Conservation (phyloP, 2,329 filamentous ascomycete genomes). For the Ramularia collo-cygni region DNA sequence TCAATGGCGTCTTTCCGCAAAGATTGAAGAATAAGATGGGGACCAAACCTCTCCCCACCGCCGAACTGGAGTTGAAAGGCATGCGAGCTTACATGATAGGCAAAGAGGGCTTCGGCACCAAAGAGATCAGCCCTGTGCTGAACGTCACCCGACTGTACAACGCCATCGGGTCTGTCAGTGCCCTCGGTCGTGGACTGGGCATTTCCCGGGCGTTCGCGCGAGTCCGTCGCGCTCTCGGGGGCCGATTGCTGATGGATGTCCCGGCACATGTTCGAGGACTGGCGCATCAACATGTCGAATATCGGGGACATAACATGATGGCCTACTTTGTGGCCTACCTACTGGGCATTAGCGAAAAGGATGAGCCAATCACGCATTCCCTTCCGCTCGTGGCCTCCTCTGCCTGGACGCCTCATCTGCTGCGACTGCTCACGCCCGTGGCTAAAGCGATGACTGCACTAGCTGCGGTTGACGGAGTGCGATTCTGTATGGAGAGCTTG, state of each 20-base stretch:
- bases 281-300: conserved; percentile 49
- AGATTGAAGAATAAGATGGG: conserved; percentile 68
- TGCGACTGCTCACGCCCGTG: conserved; percentile 54
- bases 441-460: conserved; percentile 54
- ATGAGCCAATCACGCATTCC: conserved; percentile 2
- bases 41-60: conserved; percentile 63
- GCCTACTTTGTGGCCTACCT: conserved; percentile 47
- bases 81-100: conserved; percentile 53
- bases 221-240: conserved; percentile 48
- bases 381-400: conserved; percentile 12
- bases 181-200: conserved; percentile 50
- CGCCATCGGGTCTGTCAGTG: conserved; percentile 46
- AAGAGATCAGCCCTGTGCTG: conserved; percentile 61
- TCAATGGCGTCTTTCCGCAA: conserved; percentile 61
- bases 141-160: conserved; percentile 60
- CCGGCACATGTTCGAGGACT: conserved; percentile 54
- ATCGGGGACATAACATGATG: conserved; percentile 46
- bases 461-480: conserved; percentile 44
- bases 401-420: conserved; percentile 31
- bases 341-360: conserved; percentile 49
- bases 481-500: conserved; percentile 56
- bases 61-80: conserved; percentile 55
- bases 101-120: conserved; percentile 57
- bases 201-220: conserved; percentile 53
- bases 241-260: conserved; percentile 44